phyloP scores from a whole-genome alignment of 352 stramenopile genomes.

The Globisporangium acanthophoron region DNA sequence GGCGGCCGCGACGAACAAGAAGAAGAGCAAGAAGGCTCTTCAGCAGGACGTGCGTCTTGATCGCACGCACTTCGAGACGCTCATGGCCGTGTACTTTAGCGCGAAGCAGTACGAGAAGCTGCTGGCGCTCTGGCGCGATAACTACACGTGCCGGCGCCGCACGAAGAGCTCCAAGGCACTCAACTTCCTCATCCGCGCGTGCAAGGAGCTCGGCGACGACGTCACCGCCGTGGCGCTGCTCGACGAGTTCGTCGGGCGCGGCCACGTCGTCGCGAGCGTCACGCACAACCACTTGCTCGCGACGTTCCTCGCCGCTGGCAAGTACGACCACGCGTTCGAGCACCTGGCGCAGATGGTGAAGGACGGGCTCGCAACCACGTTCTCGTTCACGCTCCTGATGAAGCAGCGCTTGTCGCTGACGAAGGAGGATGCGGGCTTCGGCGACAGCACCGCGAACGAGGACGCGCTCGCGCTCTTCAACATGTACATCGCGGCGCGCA shows the following conservation, averaged over 20 bases:
- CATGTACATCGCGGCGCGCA: conserved; percentile 45
- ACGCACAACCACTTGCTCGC: conserved; percentile 75
- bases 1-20: conserved; percentile 28
- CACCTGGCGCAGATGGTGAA: conserved; percentile 43
- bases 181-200: conserved; percentile 73
- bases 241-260: conserved; percentile 54
- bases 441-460: conserved; percentile 15
- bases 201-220: conserved; percentile 33
- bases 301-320: conserved; percentile 52
- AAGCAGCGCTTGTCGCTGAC: conserved; percentile 40
- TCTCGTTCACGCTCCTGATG: conserved; percentile 71
- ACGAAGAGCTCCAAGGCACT: conserved; percentile 74
- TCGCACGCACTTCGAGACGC: conserved; percentile 63
- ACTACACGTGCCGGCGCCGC: conserved; percentile 52
- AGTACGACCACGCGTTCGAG: conserved; percentile 34
- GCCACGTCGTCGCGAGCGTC: conserved; percentile 48
- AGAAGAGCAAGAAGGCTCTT: conserved; percentile 3
- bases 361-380: conserved; percentile 48
- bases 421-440: neutral
- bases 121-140: conserved; percentile 48
- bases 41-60: conserved; percentile 43
- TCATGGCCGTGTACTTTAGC: conserved; percentile 65
- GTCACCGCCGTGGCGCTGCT: conserved; percentile 39
- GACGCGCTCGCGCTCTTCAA: conserved; percentile 60
- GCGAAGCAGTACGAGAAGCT: conserved; percentile 48